Evolutionary conservation across 2,329 filamentous ascomycete genomes (phyloP), one percentile per base, ranked within the genome.

Genomic region (Cladosporium austrohemisphaericum): DNA sequence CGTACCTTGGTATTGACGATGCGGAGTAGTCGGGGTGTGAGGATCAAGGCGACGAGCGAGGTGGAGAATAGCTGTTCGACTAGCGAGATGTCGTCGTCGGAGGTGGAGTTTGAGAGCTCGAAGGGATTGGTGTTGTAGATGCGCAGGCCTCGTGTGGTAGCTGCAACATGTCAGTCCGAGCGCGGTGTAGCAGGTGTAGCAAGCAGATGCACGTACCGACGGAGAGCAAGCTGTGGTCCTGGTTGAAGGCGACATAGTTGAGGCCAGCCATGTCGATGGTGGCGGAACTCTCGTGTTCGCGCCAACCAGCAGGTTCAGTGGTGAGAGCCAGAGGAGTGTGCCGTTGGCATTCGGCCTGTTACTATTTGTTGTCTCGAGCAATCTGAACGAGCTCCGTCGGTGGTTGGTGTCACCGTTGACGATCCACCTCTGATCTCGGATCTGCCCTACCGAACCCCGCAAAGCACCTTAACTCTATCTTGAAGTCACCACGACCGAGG

Each of bases 61-160:
- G 93, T 97, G 25, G 92, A 96, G 71, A 98, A 98, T 57, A 98
- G 83, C 91, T 97, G 97, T 74, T 98, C 93, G 62, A 97, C 85
- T 57, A 96, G 90, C 38, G 90, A 87, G 48, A 98, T 92, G 68
- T 97, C 95, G 49, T 66, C 62, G 65, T 97, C 90, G 66, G 92
- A 88, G 64, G 88, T 93, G 67, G 91, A 92, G 70, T 93, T 96
- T 65, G 91, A 90, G 71, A 95, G 93, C 60, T 86, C 85, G 68
- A 97, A 98, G 0, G 93, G 92, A 59, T 97, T 93, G 57, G 92
- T 97, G 58, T 90, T 92, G 71, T 95, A 98, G 64, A 96, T 92
- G 58, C 91, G 88, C 68, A 97, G 96, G 55, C 93, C 93, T 71
- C 86, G 90, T 35, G 88, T 88, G 54, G 93, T 97, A 54, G 89